Base-by-base conservation (phyloP, 1,284 basidiomycete species). In the Boletus sp. region DNA sequence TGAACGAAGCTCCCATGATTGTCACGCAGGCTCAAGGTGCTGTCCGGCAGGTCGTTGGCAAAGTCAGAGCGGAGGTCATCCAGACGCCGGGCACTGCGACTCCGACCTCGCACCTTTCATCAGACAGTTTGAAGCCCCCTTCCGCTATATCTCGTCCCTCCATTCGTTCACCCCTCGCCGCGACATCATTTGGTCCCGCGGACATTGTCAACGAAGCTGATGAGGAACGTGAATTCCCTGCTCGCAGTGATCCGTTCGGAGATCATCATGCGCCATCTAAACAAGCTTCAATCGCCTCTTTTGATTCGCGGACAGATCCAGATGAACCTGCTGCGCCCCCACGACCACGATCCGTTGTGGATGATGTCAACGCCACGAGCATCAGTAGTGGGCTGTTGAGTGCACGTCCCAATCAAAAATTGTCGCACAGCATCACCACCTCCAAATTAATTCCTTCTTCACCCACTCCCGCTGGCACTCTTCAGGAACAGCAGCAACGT, bases 1-100 rank as follows among this genome's bases (percentile, higher is more conserved):
- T 91, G 49, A 81, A 81, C 57, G 88, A 91, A 62, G 81, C 84
- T 1, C 87, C 88, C 14, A 82, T 85, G 68, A 91, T 91, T 56
- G 77, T 91, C 53, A 88, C 84, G 0, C 78, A 84, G 22, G 74
- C 71, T 26, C 80, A 78, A 51, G 78, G 78, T 37, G 73, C 75
- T 29, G 78, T 86, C 52, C 77, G 83, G 27, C 84, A 88, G 60
- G 82, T 88, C 9, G 66, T 87, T 34, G 85, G 86, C 30, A 78
- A 87, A 39, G 81, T 81, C 43, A 87, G 83, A 64, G 85, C 88
- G 23, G 86, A 88, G 61, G 81, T 90, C 40, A 79, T 91, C 52
- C 82, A 76, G 51, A 75, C 87, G 2, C 69, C 79, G 1, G 74
- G 73, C 27, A 68, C 72, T 17, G 53, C 49, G 13, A 57, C 60